These are phyloP conservation scores for Aspergillus biplanus DNA, from an alignment of 495 filamentous ascomycete species.

Conservation along the genomic window DNA sequence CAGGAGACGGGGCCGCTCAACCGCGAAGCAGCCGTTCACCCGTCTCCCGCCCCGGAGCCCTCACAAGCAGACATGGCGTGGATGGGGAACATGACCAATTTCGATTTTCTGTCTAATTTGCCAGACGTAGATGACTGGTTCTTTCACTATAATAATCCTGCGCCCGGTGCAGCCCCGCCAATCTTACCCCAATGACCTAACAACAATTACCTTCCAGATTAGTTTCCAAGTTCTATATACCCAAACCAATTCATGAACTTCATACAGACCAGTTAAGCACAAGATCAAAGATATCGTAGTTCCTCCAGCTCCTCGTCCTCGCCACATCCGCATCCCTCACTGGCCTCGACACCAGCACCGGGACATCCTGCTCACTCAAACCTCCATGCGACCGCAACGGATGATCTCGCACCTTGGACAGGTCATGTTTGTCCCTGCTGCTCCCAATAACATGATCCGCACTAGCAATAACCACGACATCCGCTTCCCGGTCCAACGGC, in stretches of 20 bases:
- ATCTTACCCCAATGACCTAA: not conserved
- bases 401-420: slow-evolving; percentile 1
- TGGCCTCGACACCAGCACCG: not conserved
- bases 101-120: slow-evolving; percentile 38
- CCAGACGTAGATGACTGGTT: slow-evolving; percentile 3
- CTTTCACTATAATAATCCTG: not conserved
- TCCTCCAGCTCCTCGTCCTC: not conserved
- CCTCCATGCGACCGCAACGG: slow-evolving; percentile 1
- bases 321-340: not conserved
- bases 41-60: slow-evolving; percentile 22
- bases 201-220: too few species aligned
- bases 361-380: slow-evolving; percentile 1
- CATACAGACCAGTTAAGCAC: not conserved
- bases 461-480: not conserved
- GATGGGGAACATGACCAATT: slow-evolving; percentile 39
- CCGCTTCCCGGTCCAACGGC: not conserved
- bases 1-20: slow-evolving; percentile 18
- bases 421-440: not conserved
- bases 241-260: not conserved
- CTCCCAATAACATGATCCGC: not conserved
- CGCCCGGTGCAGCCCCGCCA: not conserved
- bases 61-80: slow-evolving; percentile 28
- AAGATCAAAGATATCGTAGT: slow-evolving; percentile 5
- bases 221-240: too few species aligned
- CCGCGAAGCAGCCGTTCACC: slow-evolving; percentile 16